Evolutionary conservation across 495 filamentous ascomycete genomes (phyloP).

Genomic region (Xylaria castorea): DNA sequence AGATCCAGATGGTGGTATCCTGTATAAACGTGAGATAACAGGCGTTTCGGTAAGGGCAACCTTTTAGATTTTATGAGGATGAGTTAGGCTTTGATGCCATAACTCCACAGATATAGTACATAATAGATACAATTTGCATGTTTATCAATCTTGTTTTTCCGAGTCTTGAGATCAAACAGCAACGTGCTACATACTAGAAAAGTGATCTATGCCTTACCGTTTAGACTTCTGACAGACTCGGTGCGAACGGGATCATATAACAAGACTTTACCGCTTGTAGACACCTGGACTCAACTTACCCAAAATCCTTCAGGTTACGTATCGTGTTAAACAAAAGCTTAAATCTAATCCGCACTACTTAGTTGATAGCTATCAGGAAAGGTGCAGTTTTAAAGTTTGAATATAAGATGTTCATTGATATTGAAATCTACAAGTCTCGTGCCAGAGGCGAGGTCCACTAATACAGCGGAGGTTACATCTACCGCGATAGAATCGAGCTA

Average conservation of each 20-base stretch:
- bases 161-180: background rate
- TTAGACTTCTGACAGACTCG: background rate
- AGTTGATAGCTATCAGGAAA: background rate
- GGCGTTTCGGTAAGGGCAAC: constrained; percentile 10
- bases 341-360: background rate
- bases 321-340: background rate
- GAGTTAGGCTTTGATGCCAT: background rate
- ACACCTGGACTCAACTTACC: background rate
- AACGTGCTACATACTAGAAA: background rate
- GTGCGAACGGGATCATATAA: background rate
- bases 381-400: background rate
- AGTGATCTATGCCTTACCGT: background rate
- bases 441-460: background rate
- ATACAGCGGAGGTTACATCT: background rate
- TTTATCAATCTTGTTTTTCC: background rate
- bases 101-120: background rate
- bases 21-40: background rate
- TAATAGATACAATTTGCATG: background rate
- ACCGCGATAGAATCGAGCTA: background rate
- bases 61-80: background rate
- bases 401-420: background rate
- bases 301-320: background rate
- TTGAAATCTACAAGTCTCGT: background rate
- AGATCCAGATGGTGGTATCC: constrained; percentile 19
- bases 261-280: background rate